These are phyloP conservation scores for Pythium biforme DNA, from an alignment of 352 stramenopile genomes.

Conservation along the genomic window DNA sequence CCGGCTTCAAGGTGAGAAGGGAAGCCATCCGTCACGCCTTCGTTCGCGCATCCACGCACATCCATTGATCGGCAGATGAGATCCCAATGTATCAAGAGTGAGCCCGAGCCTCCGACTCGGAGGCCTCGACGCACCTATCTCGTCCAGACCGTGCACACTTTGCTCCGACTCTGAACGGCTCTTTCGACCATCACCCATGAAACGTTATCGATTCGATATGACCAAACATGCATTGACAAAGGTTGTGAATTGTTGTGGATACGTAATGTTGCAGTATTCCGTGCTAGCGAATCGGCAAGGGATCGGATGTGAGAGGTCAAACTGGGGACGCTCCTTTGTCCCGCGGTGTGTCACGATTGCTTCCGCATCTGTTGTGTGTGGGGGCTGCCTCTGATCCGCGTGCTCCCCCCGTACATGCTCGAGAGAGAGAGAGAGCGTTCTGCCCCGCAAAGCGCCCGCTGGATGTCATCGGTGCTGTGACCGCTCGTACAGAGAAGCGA, in stretches of 20 bases:
- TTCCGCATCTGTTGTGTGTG: constrained; percentile 17
- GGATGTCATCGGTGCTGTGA: constrained; percentile 1
- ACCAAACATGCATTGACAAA: neutral
- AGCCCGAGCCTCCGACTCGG: neutral
- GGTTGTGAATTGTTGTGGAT: neutral
- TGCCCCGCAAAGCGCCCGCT: neutral
- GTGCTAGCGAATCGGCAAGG: neutral
- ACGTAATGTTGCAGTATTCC: neutral
- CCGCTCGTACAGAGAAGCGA: constrained; percentile 2
- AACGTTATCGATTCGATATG: neutral
- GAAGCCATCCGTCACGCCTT: too few relatives aligned
- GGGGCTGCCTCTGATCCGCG: neutral
- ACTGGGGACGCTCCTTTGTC: constrained; percentile 7
- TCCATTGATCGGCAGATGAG: constrained; percentile 1
- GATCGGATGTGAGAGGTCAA: neutral
- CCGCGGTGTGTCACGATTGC: constrained; percentile 16
- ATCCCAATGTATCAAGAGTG: constrained; percentile 2
- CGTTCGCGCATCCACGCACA: neutral
- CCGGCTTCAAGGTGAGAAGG: neutral
- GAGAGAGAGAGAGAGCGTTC: neutral
- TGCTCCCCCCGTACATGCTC: neutral
- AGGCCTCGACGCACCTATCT: neutral
- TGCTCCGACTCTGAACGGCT: constrained; percentile 22
- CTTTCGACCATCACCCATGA: neutral
- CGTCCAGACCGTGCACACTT: neutral